Evolutionary conservation across 2,329 filamentous ascomycete species (phyloP), one percentile per base, ranked within the genome.

Genomic region (Didymella glomerata): DNA sequence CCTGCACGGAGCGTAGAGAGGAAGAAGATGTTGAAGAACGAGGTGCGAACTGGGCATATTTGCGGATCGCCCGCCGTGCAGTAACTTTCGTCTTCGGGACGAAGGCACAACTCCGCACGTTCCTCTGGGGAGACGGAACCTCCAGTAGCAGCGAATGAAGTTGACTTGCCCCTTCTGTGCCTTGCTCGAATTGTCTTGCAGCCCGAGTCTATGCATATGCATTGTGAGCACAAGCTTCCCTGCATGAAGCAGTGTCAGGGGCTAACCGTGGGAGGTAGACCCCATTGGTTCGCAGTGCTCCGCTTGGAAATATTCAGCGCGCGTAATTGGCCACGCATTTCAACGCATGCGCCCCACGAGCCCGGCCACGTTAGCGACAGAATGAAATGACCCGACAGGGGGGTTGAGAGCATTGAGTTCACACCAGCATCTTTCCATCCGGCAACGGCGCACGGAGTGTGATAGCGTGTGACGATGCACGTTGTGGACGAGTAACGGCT

Each of bases 51-150:
- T 69, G 68, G 68, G 65, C 69, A 73, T 72, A 69, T 62, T 66
- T 69, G 68, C 64, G 67, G 72, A 73, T 73, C 71, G 68, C 63
- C 68, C 42, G 48, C 36, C 65, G 68, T 71, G 71, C 69, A 72
- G 51, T 66, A 67, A 59, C 63, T 64, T 47, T 62, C 48, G 64
- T 54, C 54, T 60, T 57, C 65, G 55, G 66, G 60, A 66, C 62
- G 62, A 64, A 65, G 60, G 67, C 68, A 74, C 59, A 71, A 69
- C 51, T 62, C 63, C 59, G 70, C 67, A 71, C 63, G 65, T 72
- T 62, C 67, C 66, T 68, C 61, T 70, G 67, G 66, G 68, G 68
- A 70, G 63, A 62, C 69, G 69, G 69, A 54, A 69, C 63, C 40
- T 59, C 55, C 48, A 58, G 49, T 48, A 54, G 54, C 61, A 63